Conservation (phyloP, 306 rosid genomes). For the Casuarina cunninghamiana region DNA sequence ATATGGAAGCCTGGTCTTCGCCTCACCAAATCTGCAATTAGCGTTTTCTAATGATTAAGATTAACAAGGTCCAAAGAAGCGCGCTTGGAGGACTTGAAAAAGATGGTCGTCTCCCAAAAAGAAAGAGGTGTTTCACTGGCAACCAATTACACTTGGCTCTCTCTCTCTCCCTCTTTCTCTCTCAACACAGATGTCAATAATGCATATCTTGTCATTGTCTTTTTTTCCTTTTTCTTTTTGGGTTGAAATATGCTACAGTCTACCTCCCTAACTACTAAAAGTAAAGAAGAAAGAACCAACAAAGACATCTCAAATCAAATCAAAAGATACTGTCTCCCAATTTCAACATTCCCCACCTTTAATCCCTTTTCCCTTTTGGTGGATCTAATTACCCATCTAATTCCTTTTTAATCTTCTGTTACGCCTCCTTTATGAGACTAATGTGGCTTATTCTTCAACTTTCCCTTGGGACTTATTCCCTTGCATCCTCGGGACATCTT, state of each 20-base stretch:
- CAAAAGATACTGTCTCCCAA: constrained; percentile 38
- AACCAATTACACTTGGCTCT: constrained; percentile 16
- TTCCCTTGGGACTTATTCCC: constrained; percentile 15
- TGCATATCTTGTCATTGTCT: constrained; percentile 42
- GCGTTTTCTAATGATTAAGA: too few species aligned
- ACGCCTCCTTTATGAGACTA: constrained; percentile 9
- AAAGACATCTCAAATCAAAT: constrained; percentile 47
- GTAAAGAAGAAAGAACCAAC: constrained; percentile 33
- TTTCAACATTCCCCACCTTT: constrained; percentile 44
- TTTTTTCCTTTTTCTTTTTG: constrained; percentile 37
- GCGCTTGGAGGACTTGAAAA: constrained; percentile 28
- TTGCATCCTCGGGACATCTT: neutral
- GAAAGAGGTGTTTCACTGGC: constrained; percentile 22
- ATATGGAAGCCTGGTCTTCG: neutral
- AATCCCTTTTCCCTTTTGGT: constrained; percentile 10
- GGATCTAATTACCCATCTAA: constrained; percentile 23
- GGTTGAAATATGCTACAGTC: constrained; percentile 46
- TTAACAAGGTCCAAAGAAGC: constrained; percentile 22
- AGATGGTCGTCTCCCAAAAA: constrained; percentile 33
- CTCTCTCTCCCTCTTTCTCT: neutral
- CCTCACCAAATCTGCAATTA: neutral
- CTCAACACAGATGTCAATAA: neutral
- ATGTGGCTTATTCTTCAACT: constrained; percentile 21
- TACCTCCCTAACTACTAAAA: constrained; percentile 33
- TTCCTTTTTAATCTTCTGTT: constrained; percentile 18